Base-by-base conservation (phyloP, 2,329 filamentous ascomycete genomes). In the Aspergillus pseudonomiae region DNA sequence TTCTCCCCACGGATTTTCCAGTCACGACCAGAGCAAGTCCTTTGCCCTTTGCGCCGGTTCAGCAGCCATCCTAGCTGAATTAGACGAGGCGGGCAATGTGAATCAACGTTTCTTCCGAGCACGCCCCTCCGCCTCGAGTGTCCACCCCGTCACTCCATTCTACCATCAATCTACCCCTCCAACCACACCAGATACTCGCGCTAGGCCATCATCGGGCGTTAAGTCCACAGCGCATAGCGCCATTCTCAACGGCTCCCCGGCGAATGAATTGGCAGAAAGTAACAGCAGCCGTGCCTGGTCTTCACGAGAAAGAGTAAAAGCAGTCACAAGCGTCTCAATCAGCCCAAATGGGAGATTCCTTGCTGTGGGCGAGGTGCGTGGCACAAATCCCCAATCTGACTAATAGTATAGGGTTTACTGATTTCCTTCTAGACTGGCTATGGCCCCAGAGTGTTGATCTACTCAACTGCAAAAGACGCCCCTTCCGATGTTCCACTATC, bases 1-100 rank as follows among this genome's bases (percentile, higher is more conserved):
- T 69, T 91, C 91, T 5, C 90, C 93, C 46, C 94, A 91, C 74
- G 93, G 92, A 66, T 96, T 99, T 78, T 93, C 96, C 75, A 89
- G 87, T 67, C 88, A 94, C 64, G 83, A 90, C 46, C 87, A 89
- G 14, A 89, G 86, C 59, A 82, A 81, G 62, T 84, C 84, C 57
- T 97, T 98, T 78, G 93, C 93, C 61, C 95, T 96, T 76, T 94
- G 93, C 67, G 94, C 95, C 10, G 95, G 95, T 61, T 95, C 93
- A 11, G 93, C 94, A 50, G 94, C 93, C n/a, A 92, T 99, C 0
- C 87, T 98, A 21, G 92, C 94, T 9, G 89, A 91, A 69, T 84
- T 97, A 59, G 87, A 92, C 67, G 86, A 88, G 58, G 84, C 91
- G 36, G 74, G 85, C 65, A 78, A 82, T 63, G 79, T 89, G 72